phyloP scores from a whole-genome alignment of 2,329 filamentous ascomycete genomes.

The Cyphellophora europaea region DNA sequence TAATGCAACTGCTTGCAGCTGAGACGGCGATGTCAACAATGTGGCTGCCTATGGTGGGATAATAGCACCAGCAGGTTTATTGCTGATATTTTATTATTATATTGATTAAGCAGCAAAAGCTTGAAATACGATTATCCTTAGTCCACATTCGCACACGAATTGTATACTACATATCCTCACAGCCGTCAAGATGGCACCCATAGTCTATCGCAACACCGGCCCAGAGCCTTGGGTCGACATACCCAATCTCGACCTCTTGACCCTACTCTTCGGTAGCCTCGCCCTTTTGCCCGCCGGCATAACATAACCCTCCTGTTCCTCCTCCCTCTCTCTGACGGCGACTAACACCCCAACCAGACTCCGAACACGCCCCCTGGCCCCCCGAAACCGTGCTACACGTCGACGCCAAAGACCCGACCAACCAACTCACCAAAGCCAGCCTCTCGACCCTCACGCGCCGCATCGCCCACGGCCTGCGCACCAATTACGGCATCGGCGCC shows the following conservation, averaged over 20 bases:
- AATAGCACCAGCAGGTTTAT: too few relatives aligned
- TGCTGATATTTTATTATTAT: too few relatives aligned
- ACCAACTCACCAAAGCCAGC: constrained; percentile 43
- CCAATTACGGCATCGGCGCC: constrained; percentile 42
- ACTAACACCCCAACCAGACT: too few relatives aligned
- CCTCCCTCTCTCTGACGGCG: too few relatives aligned
- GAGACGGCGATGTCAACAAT: too few relatives aligned
- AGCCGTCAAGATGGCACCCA: constrained; percentile 1
- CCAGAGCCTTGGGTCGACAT: constrained; percentile 8
- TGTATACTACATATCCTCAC: too few relatives aligned
- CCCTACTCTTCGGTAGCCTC: constrained; percentile 14
- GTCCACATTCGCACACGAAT: too few relatives aligned
- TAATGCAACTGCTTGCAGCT: too few relatives aligned
- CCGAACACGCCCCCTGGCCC: constrained; percentile 14
- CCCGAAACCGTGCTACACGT: constrained; percentile 47
- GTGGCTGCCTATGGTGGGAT: too few relatives aligned
- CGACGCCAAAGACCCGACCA: constrained; percentile 47
- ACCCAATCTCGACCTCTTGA: constrained; percentile 15
- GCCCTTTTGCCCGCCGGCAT: not conserved
- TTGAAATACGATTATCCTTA: too few relatives aligned
- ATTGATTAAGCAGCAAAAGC: too few relatives aligned
- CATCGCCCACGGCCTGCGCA: constrained; percentile 48
- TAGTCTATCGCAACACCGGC: not conserved
- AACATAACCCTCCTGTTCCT: not conserved
- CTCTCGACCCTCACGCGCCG: constrained; percentile 41